These are phyloP conservation scores for Botrytis elliptica DNA, from an alignment of 2,329 filamentous ascomycete species.

Conservation along the genomic window DNA sequence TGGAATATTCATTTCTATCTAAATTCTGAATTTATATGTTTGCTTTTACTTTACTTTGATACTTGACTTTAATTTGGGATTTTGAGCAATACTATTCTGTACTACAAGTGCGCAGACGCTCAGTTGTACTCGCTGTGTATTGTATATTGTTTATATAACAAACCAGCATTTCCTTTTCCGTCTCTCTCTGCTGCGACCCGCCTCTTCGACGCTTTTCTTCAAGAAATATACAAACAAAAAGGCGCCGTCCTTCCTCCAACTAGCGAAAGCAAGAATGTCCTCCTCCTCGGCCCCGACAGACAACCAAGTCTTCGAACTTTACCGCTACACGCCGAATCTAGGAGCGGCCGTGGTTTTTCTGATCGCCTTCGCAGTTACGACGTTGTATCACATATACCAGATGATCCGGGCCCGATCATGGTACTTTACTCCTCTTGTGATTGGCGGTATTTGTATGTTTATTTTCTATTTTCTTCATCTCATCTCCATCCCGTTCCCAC, in stretches of 20 bases:
- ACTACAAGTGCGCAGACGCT: no score
- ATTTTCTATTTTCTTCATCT: neutral
- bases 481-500: neutral
- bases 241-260: neutral
- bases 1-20: no score
- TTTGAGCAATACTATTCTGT: no score
- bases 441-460: conserved; percentile 3
- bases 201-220: no score
- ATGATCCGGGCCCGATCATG: conserved; percentile 16
- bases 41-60: no score
- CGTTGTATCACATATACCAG: conserved; percentile 23
- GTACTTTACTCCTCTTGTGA: conserved; percentile 30
- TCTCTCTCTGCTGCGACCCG: no score
- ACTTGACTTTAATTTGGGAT: no score
- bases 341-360: conserved; percentile 23
- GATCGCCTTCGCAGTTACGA: conserved; percentile 18
- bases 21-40: no score
- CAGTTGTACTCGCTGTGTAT: no score
- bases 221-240: no score
- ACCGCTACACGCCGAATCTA: conserved; percentile 20
- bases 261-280: neutral
- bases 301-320: neutral
- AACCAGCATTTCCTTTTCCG: no score
- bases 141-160: no score
- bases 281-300: neutral